Conservation (phyloP, 805 yeast species). For the Ogataea trehalophila region DNA sequence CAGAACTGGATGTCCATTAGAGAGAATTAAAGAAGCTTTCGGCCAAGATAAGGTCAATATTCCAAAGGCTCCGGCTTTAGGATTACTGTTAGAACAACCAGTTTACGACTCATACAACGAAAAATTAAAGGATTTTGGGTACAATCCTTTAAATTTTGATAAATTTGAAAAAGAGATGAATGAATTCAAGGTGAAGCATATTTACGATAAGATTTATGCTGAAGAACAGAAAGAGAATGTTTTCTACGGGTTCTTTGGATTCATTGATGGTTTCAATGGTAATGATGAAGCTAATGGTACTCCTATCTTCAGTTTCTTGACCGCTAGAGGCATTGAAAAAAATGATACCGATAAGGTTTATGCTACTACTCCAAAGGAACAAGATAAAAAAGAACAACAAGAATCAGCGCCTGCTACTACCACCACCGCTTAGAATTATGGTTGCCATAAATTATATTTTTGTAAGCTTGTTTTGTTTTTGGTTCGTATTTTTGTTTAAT, state of each 20-base stretch:
- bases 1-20: conserved; percentile 78
- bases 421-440: too few relatives aligned
- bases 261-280: conserved; percentile 74
- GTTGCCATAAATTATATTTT: too few relatives aligned
- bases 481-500: too few relatives aligned
- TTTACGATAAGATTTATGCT: conserved; percentile 86
- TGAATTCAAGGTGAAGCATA: conserved; percentile 78
- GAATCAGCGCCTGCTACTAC: too few relatives aligned
- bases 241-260: conserved; percentile 86
- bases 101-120: conserved; percentile 83
- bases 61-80: conserved; percentile 97
- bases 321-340: conserved; percentile 39
- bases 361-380: neutral
- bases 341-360: conserved; percentile 4
- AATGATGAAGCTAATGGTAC: conserved; percentile 45
- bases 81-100: conserved; percentile 84
- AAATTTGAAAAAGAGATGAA: conserved; percentile 68
- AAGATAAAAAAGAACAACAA: too few relatives aligned
- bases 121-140: conserved; percentile 68
- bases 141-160: conserved; percentile 66
- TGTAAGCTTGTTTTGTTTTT: too few relatives aligned
- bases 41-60: conserved; percentile 71
- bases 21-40: conserved; percentile 74
- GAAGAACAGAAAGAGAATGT: conserved; percentile 87
- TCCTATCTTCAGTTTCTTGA: conserved; percentile 55